Evolutionary conservation across 2,329 filamentous ascomycete species (phyloP).

Genomic region (Colletotrichum tropicicola): DNA sequence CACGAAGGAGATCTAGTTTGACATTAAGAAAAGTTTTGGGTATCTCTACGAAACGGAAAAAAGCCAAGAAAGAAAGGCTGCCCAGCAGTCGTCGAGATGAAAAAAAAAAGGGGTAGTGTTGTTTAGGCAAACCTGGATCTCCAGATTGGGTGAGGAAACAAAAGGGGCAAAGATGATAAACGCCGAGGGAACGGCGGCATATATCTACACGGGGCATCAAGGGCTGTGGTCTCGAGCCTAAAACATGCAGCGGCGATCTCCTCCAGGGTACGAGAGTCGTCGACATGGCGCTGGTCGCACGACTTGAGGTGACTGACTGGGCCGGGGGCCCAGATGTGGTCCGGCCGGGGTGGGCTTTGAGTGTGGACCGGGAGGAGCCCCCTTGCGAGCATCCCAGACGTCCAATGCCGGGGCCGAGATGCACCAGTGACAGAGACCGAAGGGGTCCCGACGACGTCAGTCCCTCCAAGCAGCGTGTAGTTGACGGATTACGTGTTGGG

Average conservation of each 20-base stretch:
- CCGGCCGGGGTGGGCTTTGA: background rate
- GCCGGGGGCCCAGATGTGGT: background rate
- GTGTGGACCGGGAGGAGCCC: background rate
- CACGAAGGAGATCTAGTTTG: background rate
- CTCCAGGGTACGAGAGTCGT: background rate
- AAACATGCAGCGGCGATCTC: slow-evolving; percentile 20
- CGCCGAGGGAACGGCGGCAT: background rate
- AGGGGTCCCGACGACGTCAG: background rate
- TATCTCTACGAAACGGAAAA: background rate
- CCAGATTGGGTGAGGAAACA: background rate
- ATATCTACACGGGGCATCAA: background rate
- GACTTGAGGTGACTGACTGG: background rate
- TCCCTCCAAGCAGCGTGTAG: background rate
- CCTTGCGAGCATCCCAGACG: slow-evolving; percentile 24
- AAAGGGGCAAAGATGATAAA: background rate
- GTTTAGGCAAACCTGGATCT: background rate
- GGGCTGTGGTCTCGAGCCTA: background rate
- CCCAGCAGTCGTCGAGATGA: slow-evolving; percentile 5
- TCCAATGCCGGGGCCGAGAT: background rate
- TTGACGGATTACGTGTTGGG: background rate
- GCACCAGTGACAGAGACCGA: background rate
- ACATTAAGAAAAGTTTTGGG: slow-evolving; percentile 3
- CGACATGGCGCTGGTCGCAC: background rate
- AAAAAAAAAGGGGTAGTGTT: background rate
- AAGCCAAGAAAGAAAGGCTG: background rate